Conservation (phyloP, 345 rosid genomes). For the Populus davidiana region DNA sequence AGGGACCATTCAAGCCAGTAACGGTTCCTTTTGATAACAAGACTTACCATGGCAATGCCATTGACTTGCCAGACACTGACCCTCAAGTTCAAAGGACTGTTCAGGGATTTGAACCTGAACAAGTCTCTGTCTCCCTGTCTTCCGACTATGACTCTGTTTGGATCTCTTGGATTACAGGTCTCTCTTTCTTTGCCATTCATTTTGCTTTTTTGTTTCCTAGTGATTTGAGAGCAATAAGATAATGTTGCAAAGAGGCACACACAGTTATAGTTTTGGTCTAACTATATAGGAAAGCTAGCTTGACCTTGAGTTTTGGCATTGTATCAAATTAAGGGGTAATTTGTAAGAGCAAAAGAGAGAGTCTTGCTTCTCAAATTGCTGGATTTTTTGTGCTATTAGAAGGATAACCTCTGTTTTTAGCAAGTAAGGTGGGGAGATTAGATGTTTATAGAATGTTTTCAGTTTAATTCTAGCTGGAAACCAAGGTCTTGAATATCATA, state of each 20-base stretch:
- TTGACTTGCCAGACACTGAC: conserved; percentile 73
- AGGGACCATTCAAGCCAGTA: conserved; percentile 74
- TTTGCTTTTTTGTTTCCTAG: neutral
- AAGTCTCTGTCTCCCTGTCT: conserved; percentile 79
- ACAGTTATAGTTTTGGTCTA: too few species aligned
- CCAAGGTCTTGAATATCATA: neutral
- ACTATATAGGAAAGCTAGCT: neutral
- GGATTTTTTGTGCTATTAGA: neutral
- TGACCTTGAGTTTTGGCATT: neutral
- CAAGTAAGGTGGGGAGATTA: neutral
- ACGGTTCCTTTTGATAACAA: conserved; percentile 57
- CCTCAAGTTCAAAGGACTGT: conserved; percentile 44
- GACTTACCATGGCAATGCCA: conserved; percentile 41
- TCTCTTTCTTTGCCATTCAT: neutral
- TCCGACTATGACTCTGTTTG: conserved; percentile 56
- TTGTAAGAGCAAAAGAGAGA: neutral
- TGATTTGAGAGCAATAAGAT: neutral
- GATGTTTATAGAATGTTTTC: neutral
- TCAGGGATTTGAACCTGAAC: conserved; percentile 53
- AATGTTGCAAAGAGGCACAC: neutral
- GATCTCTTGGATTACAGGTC: conserved; percentile 93
- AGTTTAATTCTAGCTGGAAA: neutral
- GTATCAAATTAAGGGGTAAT: neutral
- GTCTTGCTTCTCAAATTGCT: neutral
- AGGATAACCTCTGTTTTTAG: neutral